A percentile compares a stretch with the other conserved stretches of the same genome.
Evolutionary conservation across 768 basidiomycete genomes (phyloP).

Genomic region (Infundibulicybe gibba): DNA sequence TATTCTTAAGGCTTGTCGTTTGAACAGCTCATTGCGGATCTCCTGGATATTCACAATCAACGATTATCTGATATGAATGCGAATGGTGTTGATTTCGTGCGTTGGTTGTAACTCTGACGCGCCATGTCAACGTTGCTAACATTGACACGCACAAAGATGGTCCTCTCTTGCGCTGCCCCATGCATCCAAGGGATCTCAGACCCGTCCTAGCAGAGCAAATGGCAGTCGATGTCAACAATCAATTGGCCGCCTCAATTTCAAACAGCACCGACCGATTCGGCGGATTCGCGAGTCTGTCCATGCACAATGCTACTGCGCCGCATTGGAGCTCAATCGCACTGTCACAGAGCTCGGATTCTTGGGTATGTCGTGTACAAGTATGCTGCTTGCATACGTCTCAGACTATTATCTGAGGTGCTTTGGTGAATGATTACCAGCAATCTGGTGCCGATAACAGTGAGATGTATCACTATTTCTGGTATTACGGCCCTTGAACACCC

Average conservation of each 20-base stretch:
- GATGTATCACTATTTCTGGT: background rate
- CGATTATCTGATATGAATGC: constrained; percentile 31
- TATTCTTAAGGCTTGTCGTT: constrained; percentile 20
- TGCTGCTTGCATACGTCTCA: background rate
- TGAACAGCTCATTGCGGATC: constrained; percentile 24
- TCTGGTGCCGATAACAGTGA: constrained; percentile 33
- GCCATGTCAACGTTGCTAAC: too few relatives aligned
- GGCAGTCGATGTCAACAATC: constrained; percentile 32
- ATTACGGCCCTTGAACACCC: background rate
- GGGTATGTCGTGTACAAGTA: constrained; percentile 13
- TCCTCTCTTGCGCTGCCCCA: constrained; percentile 32
- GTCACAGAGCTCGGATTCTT: constrained; percentile 37
- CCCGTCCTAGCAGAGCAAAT: constrained; percentile 26
- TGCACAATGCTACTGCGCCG: constrained; percentile 41
- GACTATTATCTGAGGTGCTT: constrained; percentile 19
- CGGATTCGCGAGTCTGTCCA: constrained; percentile 36
- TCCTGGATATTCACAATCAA: constrained; percentile 36
- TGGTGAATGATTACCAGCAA: constrained; percentile 44
- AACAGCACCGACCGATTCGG: constrained; percentile 38
- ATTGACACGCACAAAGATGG: constrained; percentile 22
- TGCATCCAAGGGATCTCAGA: constrained; percentile 37
- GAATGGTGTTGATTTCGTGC: constrained; percentile 34
- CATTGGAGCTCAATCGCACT: constrained; percentile 32
- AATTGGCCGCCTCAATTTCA: constrained; percentile 30
- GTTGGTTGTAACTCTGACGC: background rate